Base-by-base conservation (phyloP, 768 basidiomycete genomes). In the Leccinum uliginosum region DNA sequence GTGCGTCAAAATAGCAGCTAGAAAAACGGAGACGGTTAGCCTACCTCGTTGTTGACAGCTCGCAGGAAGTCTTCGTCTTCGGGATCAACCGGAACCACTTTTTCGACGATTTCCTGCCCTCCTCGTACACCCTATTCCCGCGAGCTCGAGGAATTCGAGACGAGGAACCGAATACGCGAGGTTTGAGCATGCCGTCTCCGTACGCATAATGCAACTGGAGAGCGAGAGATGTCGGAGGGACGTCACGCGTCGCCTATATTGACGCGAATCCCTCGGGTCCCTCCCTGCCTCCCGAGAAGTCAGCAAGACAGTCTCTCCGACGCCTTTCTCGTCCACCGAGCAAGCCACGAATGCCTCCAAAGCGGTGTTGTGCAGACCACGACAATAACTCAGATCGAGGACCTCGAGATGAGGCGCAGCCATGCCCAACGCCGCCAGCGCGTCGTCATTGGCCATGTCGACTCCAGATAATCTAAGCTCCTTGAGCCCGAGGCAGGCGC, bases 131-230 rank as follows among this genome's bases (percentile, higher is more conserved):
- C 89, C 87, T 23, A 95, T 82, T 8, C 86, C 84, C 0, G 86
- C 90, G 55, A 95, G 67, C 72, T 97, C 93, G 45, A 96, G 75
- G 54, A 83, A 81, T 65, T 90, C 85, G 15, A 97, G 79, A 51
- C 76, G 68, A 1, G 93, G 91, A 10, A 92, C 78, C 11, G 83
- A 75, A 65, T 84, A 71, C 11, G 87, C 83, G 38, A 97, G 73
- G 67, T 89, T 83, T 21, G 84, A 80, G 65, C 91, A 89, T 7
- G 86, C 87, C 26, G 74, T 77, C 64, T 92, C 89, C 4, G 90
- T 91, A 56, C 96, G 75, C 59, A 87, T 73, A 19, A 75, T 64
- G 62, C 92, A 94, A 40, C 72, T 76, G 17, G 92, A 91, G 49
- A 96, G 71, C 45, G 78, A 82, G 26, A 96, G 75, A 67, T 93